Percentiles rank a stretch among this genome's conserved stretches.
phyloP scores from a whole-genome alignment of 1,139 yeast genomes.

The Suhomyces atakaporum region DNA sequence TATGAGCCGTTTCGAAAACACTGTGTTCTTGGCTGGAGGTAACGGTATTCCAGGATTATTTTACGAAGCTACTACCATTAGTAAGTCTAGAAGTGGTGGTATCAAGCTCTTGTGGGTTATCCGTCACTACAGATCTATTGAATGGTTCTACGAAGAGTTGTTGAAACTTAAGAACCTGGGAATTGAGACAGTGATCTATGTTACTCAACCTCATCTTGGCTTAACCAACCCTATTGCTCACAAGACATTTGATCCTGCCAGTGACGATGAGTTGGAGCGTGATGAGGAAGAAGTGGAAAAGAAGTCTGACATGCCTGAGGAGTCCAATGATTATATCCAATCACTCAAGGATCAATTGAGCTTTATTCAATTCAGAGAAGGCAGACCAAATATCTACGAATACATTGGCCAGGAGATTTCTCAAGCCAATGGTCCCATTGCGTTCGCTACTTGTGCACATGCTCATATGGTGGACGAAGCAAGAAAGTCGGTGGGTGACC shows the following conservation, averaged over 20 bases:
- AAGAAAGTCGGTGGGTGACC: slow-evolving; percentile 34
- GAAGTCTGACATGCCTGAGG: slow-evolving; percentile 16
- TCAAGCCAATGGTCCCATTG: slow-evolving; percentile 39
- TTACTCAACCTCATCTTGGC: slow-evolving; percentile 29
- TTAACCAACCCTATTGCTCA: slow-evolving; percentile 20
- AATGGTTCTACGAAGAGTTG: slow-evolving; percentile 34
- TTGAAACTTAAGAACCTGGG: slow-evolving; percentile 29
- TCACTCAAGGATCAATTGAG: slow-evolving; percentile 24
- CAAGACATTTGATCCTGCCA: slow-evolving; percentile 9
- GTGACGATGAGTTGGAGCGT: slow-evolving; percentile 16
- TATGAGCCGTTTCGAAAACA: slow-evolving; percentile 52
- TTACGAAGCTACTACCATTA: slow-evolving; percentile 33
- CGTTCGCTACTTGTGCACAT: slow-evolving; percentile 45
- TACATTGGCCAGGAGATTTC: slow-evolving; percentile 39
- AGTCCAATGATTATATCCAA: slow-evolving; percentile 17
- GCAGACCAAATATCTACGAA: slow-evolving; percentile 44
- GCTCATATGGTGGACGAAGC: slow-evolving; percentile 41
- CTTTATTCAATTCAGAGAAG: slow-evolving; percentile 45
- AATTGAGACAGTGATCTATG: slow-evolving; percentile 37
- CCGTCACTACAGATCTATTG: slow-evolving; percentile 39
- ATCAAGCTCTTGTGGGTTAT: slow-evolving; percentile 52
- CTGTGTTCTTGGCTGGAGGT: slow-evolving; percentile 64
- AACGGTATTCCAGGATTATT: slow-evolving; percentile 67
- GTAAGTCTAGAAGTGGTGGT: slow-evolving; percentile 16
- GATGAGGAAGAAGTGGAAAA: slow-evolving; percentile 17